These are phyloP conservation scores for Chrysanthemum makinoi DNA, from an alignment of 129 eudicot species.

Conservation along the genomic window DNA sequence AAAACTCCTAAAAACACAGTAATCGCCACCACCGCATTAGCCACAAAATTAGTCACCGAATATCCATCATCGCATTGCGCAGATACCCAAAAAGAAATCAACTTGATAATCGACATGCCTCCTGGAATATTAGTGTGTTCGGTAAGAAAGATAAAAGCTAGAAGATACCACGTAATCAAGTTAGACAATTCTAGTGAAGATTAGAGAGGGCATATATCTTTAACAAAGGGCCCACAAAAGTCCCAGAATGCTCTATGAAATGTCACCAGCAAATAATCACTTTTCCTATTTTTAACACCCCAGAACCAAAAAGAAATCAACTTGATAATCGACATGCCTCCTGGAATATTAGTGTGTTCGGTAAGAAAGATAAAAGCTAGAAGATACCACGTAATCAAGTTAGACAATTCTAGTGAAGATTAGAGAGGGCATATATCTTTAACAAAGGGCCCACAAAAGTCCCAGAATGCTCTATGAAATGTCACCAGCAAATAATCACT, in stretches of 20 bases:
- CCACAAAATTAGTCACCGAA: no score
- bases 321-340: background rate
- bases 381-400: background rate
- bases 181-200: background rate
- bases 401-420: background rate
- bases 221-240: conserved; percentile 22
- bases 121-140: background rate
- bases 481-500: background rate
- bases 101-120: background rate
- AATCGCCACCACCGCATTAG: no score
- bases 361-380: background rate
- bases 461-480: conserved; percentile 14
- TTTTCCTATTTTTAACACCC: no score
- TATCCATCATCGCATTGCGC: no score
- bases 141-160: background rate
- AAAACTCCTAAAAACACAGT: no score
- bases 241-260: conserved; percentile 15
- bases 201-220: background rate
- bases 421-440: background rate
- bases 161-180: background rate
- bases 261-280: background rate
- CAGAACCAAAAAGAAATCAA: no score
- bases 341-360: background rate
- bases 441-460: conserved; percentile 22
- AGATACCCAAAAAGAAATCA: no score